A percentile compares a stretch with the other conserved stretches of the same genome.
These are phyloP conservation scores for Beauveria australis DNA, from an alignment of 2,329 filamentous ascomycete genomes.

Conservation along the genomic window DNA sequence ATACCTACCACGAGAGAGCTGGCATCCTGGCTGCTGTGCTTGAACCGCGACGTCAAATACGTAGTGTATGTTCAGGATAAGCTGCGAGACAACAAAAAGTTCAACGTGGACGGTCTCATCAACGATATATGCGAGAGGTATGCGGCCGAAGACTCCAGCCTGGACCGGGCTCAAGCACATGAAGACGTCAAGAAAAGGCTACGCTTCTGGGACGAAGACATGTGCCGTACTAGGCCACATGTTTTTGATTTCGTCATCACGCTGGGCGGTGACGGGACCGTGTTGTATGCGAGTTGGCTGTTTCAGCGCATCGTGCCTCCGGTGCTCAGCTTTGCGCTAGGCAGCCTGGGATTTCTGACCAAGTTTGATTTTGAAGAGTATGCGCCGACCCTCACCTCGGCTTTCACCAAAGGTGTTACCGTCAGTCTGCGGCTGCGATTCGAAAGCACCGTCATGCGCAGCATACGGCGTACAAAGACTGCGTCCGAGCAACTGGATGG, in stretches of 20 bases:
- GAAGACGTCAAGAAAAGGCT: slow-evolving; percentile 45
- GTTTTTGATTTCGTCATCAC: slow-evolving; percentile 92
- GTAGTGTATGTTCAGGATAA: slow-evolving; percentile 77
- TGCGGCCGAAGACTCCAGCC: slow-evolving; percentile 22
- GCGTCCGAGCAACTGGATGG: slow-evolving; percentile 14
- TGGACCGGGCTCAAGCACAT: slow-evolving; percentile 26
- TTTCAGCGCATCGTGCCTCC: slow-evolving; percentile 94
- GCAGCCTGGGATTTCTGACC: slow-evolving; percentile 88
- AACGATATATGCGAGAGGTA: slow-evolving; percentile 47
- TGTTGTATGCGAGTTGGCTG: slow-evolving; percentile 91
- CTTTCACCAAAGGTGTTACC: slow-evolving; percentile 76
- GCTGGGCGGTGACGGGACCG: slow-evolving; percentile 90
- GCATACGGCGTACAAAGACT: slow-evolving; percentile 39
- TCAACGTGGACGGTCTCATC: slow-evolving; percentile 63
- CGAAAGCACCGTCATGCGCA: slow-evolving; percentile 89
- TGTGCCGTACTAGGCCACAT: slow-evolving; percentile 71
- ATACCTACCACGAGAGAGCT: slow-evolving; percentile 71
- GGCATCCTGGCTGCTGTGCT: slow-evolving; percentile 70
- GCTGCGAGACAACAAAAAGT: slow-evolving; percentile 61
- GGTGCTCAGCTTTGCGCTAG: slow-evolving; percentile 82
- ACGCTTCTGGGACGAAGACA: slow-evolving; percentile 73
- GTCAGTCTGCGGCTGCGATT: slow-evolving; percentile 84
- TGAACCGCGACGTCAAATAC: slow-evolving; percentile 59
- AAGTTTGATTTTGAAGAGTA: slow-evolving; percentile 88
- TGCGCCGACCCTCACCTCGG: slow-evolving; percentile 56